Evolutionary conservation across 805 yeast genomes (phyloP), one percentile per base, ranked within the genome.

Genomic region (Trichomonascus vanleenenianus): DNA sequence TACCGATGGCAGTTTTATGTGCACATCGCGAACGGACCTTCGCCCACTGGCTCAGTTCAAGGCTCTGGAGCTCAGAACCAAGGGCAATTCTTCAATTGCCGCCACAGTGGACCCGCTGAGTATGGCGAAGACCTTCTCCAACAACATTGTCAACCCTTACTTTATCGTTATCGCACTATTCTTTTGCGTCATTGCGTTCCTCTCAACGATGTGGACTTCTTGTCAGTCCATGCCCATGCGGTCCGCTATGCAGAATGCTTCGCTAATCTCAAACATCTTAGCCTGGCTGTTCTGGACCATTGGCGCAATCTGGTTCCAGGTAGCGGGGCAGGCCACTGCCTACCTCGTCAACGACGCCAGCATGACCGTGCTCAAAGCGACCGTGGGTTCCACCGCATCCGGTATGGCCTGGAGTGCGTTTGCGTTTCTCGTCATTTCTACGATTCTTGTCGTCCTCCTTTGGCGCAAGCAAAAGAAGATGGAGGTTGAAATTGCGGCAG

Each of bases 241-340:
- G 31, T 32, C 22, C 4, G 30, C 30, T 2, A 7, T 46, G 18
- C 41, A 25, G 4, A 36, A 25, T 19, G 22, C 44, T 33, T 40
- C 39, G 16, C 11, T 40, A 11, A 5, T 39, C 37, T 15, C 41
- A 9, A 39, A 32, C 15, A 35, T 45, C 3, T 30, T 43, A 11
- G 43, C 57, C 7, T 49, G 48, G 35, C 39, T 48, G 9, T 33
- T 50, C 10, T 51, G 56, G 55, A 43, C 47, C 10, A 44, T 54
- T 9, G 55, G 54, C 7, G 50, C 54, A n/a, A 43, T 56, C 19
- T 55, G 58, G 59, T 44, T 49, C 9, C 50, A 56, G 16, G 56
- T 53, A 2, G 53, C 57, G 8, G 34, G 49, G 3, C 42, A 46
- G 10, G 50, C 56, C 2, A 47, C 48, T 15, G 16, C 47, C 16